Conservation (phyloP, 768 basidiomycete species). For the Multifurca ochricompacta region DNA sequence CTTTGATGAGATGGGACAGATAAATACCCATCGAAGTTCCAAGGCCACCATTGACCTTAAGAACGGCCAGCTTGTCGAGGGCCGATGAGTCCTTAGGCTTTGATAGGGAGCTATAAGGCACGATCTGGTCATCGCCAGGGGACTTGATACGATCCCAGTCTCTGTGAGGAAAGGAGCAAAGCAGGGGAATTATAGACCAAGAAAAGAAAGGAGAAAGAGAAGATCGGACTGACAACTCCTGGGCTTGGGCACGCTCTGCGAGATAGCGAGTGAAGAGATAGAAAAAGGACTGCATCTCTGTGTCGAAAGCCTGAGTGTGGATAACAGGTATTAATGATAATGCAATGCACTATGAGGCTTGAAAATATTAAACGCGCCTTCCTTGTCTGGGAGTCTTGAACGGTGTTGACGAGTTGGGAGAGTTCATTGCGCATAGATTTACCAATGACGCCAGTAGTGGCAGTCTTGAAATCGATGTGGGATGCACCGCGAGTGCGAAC, state of each 20-base stretch:
- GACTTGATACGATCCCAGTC: slow-evolving; percentile 44
- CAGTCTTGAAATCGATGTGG: slow-evolving; percentile 97
- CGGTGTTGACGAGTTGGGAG: slow-evolving; percentile 81
- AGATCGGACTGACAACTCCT: slow-evolving; percentile 58
- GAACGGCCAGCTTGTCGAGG: slow-evolving; percentile 64
- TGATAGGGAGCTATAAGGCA: slow-evolving; percentile 48
- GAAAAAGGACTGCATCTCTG: slow-evolving; percentile 96
- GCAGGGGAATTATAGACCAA: not conserved
- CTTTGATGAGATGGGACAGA: not conserved
- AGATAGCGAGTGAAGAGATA: slow-evolving; percentile 94
- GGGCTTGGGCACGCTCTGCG: slow-evolving; percentile 75
- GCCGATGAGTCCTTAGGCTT: slow-evolving; percentile 37
- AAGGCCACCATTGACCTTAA: slow-evolving; percentile 73
- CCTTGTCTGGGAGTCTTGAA: slow-evolving; percentile 71
- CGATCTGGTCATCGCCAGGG: slow-evolving; percentile 55
- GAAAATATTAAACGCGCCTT: slow-evolving; percentile 45
- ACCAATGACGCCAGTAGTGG: slow-evolving; percentile 58
- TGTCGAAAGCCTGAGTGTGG: slow-evolving; percentile 66
- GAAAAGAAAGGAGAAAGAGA: not conserved
- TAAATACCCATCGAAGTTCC: slow-evolving; percentile 53
- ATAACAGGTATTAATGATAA: slow-evolving; percentile 2
- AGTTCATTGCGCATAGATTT: slow-evolving; percentile 99
- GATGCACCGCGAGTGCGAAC: slow-evolving; percentile 68
- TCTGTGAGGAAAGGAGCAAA: slow-evolving; percentile 22
- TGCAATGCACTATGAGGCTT: not conserved